Evolutionary conservation across 371 early-diverging fungal species (phyloP), one percentile per base, ranked within the genome.

Genomic region (Actinomucor elegans): DNA sequence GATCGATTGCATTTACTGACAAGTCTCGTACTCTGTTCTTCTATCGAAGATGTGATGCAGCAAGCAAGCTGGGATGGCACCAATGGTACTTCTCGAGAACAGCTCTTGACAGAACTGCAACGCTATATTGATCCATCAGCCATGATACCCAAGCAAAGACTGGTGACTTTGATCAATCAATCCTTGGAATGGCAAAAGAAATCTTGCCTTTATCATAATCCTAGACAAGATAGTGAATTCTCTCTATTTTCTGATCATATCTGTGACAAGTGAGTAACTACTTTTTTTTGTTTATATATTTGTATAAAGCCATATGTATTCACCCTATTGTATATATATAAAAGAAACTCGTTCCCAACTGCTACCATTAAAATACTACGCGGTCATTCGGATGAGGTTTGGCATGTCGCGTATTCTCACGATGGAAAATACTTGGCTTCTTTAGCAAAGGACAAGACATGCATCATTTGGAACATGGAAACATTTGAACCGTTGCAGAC

Each of bases 351-450:
- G 14, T 63, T 78, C 31, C 79, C 79, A 5, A 57, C 66, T 7
- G 41, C 53, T 3, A 84, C 88, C 0, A 79, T 79, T 8, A 81
- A 85, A 35, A 71, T 86, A 3, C 68, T 97, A 6, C 71, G 73
- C 17, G 91, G 86, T 8, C 99, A 97, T 61, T 62, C 68, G 2
- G 94, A 97, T 64, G 98, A 98, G 67, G 96, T 98, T 1, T 98
- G 99, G 99, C 91, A 89, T 59, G 72, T 96, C 32, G 76, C 87
- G 3, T 97, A 97, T 62, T 95, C 96, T 4, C 87, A 90, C 34
- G 76, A 86, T 57, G 98, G 97, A 15, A 69, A 67, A 24, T 88
- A 83, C 55, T 70, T 98, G 15, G 97, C 96, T 4, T 94, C 96
- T 1, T 92, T 91, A 1, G 94, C 96, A 18, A 88, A 87, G 59